These are phyloP conservation scores for Moesziomyces sp. DNA, from an alignment of 1,284 basidiomycete species.

Conservation along the genomic window DNA sequence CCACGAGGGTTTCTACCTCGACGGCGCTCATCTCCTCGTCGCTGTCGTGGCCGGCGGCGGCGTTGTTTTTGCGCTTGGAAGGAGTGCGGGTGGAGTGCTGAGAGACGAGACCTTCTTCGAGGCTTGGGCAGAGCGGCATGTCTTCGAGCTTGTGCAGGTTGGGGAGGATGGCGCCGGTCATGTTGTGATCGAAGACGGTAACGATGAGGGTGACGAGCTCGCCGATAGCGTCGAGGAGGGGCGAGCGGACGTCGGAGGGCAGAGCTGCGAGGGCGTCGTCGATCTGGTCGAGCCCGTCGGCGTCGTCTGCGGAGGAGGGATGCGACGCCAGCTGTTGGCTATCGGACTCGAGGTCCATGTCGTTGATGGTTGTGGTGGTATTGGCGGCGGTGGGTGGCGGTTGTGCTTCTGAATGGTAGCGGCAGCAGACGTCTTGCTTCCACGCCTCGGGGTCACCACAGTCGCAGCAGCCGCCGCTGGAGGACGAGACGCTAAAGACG, in stretches of 20 bases:
- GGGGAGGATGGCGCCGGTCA: slow-evolving; percentile 75
- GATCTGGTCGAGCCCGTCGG: slow-evolving; percentile 35
- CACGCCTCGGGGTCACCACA: slow-evolving; percentile 67
- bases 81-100: slow-evolving; percentile 27
- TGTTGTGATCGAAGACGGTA: slow-evolving; percentile 84
- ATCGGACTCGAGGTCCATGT: slow-evolving; percentile 40
- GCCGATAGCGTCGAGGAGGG: slow-evolving; percentile 78
- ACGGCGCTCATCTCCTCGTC: slow-evolving; percentile 47
- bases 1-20: slow-evolving; percentile 46
- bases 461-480: slow-evolving; percentile 65
- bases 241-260: slow-evolving; percentile 74
- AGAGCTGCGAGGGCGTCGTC: slow-evolving; percentile 23
- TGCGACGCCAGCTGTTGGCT: slow-evolving; percentile 9
- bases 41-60: slow-evolving; percentile 29
- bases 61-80: slow-evolving; percentile 33
- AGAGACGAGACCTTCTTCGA: slow-evolving; percentile 19
- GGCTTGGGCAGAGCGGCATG: slow-evolving; percentile 74
- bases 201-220: slow-evolving; percentile 86
- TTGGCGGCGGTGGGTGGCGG: background rate
- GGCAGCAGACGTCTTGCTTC: slow-evolving; percentile 60
- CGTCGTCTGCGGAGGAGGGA: slow-evolving; percentile 4
- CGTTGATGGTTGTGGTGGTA: slow-evolving; percentile 1
- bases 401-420: slow-evolving; percentile 50
- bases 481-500: slow-evolving; percentile 62
- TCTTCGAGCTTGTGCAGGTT: slow-evolving; percentile 72